These are phyloP conservation scores for Rhodotorula sp. DNA, from an alignment of 1,284 basidiomycete species.

Conservation along the genomic window DNA sequence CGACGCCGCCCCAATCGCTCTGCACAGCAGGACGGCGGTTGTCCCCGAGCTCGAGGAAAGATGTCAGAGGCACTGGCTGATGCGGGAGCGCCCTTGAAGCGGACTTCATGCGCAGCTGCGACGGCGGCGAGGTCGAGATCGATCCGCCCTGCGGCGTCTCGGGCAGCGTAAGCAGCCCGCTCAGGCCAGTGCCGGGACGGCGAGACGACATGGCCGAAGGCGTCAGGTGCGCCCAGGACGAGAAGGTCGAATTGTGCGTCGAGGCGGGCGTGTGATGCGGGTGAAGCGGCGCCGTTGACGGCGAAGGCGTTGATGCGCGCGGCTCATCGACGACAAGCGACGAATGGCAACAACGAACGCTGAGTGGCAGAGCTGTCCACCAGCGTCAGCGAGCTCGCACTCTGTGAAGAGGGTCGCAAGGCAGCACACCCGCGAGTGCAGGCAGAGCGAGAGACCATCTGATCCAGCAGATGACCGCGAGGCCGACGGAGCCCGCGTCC, in stretches of 20 bases:
- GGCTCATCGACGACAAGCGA: not conserved
- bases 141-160: not conserved
- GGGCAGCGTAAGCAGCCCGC: not conserved
- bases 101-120: not conserved
- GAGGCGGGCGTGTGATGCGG: not conserved
- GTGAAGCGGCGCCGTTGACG: not conserved
- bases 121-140: not conserved
- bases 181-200: not conserved
- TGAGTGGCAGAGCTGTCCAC: too few species aligned
- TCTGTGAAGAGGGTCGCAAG: not conserved
- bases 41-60: not conserved
- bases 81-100: too few species aligned
- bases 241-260: not conserved
- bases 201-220: not conserved
- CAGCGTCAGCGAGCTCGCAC: too few species aligned
- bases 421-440: too few species aligned
- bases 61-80: not conserved
- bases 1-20: not conserved
- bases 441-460: not conserved
- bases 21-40: not conserved
- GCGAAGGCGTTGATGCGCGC: not conserved
- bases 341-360: too few species aligned
- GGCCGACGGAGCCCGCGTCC: not conserved
- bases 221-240: not conserved
- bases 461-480: not conserved